Evolutionary conservation across 441 rosid species (phyloP), one percentile per base, ranked within the genome.

Genomic region (Populus trichocarpa): DNA sequence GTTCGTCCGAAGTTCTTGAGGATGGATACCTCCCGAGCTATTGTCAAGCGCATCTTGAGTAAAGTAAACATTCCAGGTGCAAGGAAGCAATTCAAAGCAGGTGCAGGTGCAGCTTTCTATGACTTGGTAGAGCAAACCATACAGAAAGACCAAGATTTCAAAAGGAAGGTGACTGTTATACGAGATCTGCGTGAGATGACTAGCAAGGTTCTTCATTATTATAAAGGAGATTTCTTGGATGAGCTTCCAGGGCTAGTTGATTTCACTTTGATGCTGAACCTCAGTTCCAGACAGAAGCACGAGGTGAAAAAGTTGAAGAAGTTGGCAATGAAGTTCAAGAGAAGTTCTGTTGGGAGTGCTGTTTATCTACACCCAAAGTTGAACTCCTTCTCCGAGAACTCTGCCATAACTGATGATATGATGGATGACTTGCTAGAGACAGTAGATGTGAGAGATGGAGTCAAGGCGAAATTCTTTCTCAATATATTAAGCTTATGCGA

Each of bases 111-210:
- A 8, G 84, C 81, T 16, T 95, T 95, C 75, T 88, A 76, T 63
- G 93, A 93, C 14, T 78, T 86, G 71, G 92, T 95, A 50, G 99
- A 95, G 88, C 82, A 87, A 63, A 88, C 95, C 1, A 78, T 93
- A 66, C 91, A 85, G 80, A 86, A 88, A 75, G 89, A 86, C 32
- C 71, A 61, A 5, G 87, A 88, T 73, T 79, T 80, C 76, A 83
- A 81, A 42, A 88, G 90, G 65, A 92, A 87, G 81, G 91, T 81
- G 33, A 72, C 87, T 28, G 86, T 93, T 77, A 92, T 92, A 30
- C 90, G 75, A 61, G 97, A 95, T 81, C 88, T 95, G 22, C 93
- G 96, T 1, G 89, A 92, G 81, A 93, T 93, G 99, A 95, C 98
- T 8, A 77, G 84, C 71, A 82, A 79, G 22, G 87, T 95, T 69